Conservation (phyloP, 805 yeast species). For the Suhomyces sp. region DNA sequence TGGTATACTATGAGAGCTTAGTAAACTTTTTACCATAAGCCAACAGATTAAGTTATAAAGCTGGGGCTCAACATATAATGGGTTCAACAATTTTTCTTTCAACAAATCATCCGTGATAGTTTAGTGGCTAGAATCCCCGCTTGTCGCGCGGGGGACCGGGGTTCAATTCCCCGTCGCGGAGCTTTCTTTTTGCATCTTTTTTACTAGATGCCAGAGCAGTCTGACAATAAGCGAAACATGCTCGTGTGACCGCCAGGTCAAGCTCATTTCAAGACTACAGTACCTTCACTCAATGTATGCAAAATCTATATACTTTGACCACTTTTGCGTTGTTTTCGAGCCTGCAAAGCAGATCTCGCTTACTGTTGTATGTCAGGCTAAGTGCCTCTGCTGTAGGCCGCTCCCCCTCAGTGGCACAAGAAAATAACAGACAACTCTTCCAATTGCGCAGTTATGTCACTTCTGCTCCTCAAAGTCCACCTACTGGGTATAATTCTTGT, state of each 20-base stretch:
- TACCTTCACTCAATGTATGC: background rate
- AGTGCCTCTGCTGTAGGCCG: background rate
- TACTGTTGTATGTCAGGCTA: background rate
- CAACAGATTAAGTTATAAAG: too few relatives aligned
- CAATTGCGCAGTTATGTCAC: too few relatives aligned
- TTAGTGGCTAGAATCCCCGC: conserved; percentile 8
- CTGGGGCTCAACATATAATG: too few relatives aligned
- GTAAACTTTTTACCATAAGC: too few relatives aligned
- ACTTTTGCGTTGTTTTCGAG: background rate
- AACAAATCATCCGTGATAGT: conserved; percentile 5
- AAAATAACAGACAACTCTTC: background rate
- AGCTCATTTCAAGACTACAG: background rate
- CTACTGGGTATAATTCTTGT: too few relatives aligned
- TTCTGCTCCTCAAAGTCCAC: too few relatives aligned
- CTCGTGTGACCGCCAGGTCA: background rate
- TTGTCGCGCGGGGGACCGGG: conserved; percentile 7
- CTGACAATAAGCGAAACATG: background rate
- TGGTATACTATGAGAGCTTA: too few relatives aligned
- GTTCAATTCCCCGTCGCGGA: conserved; percentile 6
- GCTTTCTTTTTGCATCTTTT: background rate
- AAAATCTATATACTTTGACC: background rate
- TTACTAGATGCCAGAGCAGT: background rate
- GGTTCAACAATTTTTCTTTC: too few relatives aligned
- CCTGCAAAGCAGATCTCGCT: background rate
- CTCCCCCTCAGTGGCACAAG: background rate